A percentile compares a stretch with the other conserved stretches of the same genome.
Conservation (phyloP, 805 yeast species). For the Starmerella floris region DNA sequence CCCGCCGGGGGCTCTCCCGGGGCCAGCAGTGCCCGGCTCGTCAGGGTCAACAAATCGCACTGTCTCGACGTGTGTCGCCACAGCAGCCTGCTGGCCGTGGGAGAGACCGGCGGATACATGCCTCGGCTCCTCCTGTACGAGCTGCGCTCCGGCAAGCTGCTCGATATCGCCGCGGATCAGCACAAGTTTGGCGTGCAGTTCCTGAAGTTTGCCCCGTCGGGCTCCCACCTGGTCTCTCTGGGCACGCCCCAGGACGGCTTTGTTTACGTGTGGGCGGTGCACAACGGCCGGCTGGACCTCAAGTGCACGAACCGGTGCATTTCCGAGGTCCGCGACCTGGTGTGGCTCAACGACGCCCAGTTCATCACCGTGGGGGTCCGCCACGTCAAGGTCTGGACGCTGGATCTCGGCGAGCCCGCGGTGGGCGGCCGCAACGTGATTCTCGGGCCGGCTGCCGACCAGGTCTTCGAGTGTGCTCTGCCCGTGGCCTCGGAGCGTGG, state of each 20-base stretch:
- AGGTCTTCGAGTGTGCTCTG: conserved; percentile 35
- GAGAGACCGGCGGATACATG: conserved; percentile 50
- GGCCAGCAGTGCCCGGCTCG: conserved; percentile 3
- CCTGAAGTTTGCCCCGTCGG: conserved; percentile 46
- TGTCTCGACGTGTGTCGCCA: conserved; percentile 50
- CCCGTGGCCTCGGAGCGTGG: conserved; percentile 26
- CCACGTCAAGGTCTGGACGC: conserved; percentile 49
- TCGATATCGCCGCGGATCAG: conserved; percentile 39
- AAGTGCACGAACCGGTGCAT: conserved; percentile 50
- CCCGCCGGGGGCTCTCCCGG: not conserved
- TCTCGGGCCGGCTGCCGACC: conserved; percentile 37
- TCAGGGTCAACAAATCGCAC: conserved; percentile 14
- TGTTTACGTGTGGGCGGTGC: conserved; percentile 45
- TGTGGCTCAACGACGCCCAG: conserved; percentile 40
- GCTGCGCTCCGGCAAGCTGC: conserved; percentile 29
- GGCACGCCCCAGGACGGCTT: conserved; percentile 62
- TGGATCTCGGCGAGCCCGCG: conserved; percentile 23
- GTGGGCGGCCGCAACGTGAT: conserved; percentile 49
- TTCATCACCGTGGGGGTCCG: conserved; percentile 50
- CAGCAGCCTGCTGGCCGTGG: conserved; percentile 45
- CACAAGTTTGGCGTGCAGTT: conserved; percentile 53
- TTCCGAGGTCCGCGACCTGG: conserved; percentile 40
- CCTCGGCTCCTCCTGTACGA: conserved; percentile 43
- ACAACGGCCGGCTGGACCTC: conserved; percentile 27
- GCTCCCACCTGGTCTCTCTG: conserved; percentile 42